Percentiles rank a stretch among this genome's conserved stretches.
Evolutionary conservation across 306 rosid species (phyloP).

Genomic region (Pyrus bretschneideri): DNA sequence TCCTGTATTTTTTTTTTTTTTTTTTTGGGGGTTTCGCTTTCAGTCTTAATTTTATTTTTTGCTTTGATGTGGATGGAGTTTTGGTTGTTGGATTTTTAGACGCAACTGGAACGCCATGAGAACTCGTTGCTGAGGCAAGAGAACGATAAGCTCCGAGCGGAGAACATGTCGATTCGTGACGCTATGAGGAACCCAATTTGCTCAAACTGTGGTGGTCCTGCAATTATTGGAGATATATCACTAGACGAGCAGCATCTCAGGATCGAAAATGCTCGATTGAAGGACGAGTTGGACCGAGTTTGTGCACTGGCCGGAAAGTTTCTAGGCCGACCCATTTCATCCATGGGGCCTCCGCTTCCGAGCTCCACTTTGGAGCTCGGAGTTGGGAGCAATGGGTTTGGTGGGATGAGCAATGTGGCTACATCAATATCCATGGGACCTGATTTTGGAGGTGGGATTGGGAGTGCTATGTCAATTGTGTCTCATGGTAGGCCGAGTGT

Average conservation of each 20-base stretch:
- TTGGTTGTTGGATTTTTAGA: slow-evolving; percentile 30
- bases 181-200: slow-evolving; percentile 95
- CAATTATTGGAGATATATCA: slow-evolving; percentile 75
- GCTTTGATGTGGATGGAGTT: not conserved
- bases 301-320: slow-evolving; percentile 84
- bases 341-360: slow-evolving; percentile 59
- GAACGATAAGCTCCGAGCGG: slow-evolving; percentile 86
- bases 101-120: slow-evolving; percentile 94
- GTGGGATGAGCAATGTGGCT: slow-evolving; percentile 35
- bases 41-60: not conserved
- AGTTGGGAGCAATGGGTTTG: slow-evolving; percentile 80
- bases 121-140: slow-evolving; percentile 85
- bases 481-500: slow-evolving; percentile 19
- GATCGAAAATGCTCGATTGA: slow-evolving; percentile 75
- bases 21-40: not conserved
- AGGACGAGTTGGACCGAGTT: slow-evolving; percentile 88
- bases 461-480: slow-evolving; percentile 34
- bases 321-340: slow-evolving; percentile 69
- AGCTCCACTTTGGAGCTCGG: slow-evolving; percentile 84
- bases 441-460: slow-evolving; percentile 55
- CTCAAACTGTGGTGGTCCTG: slow-evolving; percentile 87
- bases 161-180: slow-evolving; percentile 88
- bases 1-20: not conserved
- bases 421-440: slow-evolving; percentile 55
- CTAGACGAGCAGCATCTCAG: slow-evolving; percentile 87